Evolutionary conservation across 2,329 filamentous ascomycete species (phyloP).

Genomic region (Dactylonectria macrodidyma): DNA sequence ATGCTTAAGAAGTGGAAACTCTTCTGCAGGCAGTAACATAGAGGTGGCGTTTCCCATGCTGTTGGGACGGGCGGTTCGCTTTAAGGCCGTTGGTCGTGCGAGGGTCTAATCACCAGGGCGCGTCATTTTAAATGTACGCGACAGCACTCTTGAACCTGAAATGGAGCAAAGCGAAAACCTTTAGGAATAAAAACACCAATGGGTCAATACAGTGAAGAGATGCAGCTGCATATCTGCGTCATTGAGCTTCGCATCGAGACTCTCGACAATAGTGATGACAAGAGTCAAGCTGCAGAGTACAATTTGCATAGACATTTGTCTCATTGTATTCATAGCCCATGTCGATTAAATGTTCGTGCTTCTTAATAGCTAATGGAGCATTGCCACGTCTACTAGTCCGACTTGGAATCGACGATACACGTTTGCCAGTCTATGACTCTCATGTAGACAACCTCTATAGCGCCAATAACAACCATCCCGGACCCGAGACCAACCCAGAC

Average conservation of each 20-base stretch:
- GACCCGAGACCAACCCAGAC: slow-evolving; percentile 30
- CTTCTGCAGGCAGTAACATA: no score
- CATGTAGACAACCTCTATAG: slow-evolving; percentile 28
- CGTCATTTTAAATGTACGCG: not conserved
- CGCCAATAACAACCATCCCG: slow-evolving; percentile 30
- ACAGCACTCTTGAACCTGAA: not conserved
- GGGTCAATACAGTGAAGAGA: no score
- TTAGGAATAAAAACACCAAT: no score
- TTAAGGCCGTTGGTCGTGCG: no score
- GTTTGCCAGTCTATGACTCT: slow-evolving; percentile 26
- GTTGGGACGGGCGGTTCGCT: no score
- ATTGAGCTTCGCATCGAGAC: not conserved
- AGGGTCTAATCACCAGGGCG: no score
- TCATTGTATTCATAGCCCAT: not conserved
- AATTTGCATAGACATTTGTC: not conserved
- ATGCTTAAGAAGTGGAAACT: no score
- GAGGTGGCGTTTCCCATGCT: no score
- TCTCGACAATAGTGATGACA: no score
- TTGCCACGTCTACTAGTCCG: slow-evolving; percentile 6
- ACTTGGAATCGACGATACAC: slow-evolving; percentile 12
- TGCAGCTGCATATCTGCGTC: no score
- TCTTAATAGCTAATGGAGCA: not conserved
- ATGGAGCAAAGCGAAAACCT: no score
- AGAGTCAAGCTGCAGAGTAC: no score
- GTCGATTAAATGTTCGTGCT: not conserved